phyloP scores from a whole-genome alignment of 495 filamentous ascomycete species.

The Aspergillus saccharolyticus region DNA sequence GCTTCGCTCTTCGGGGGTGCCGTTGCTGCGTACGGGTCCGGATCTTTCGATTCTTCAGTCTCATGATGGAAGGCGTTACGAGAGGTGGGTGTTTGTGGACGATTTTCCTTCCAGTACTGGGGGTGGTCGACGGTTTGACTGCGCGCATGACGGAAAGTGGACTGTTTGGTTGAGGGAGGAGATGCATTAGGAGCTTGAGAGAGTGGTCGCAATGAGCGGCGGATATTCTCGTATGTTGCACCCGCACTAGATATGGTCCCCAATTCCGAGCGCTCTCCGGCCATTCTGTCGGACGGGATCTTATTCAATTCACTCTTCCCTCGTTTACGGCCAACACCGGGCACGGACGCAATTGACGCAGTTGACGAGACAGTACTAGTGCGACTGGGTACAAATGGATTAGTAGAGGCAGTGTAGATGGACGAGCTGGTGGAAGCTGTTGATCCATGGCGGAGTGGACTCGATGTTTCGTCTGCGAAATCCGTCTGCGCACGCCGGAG shows the following conservation, averaged over 20 bases:
- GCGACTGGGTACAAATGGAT: slow-evolving; percentile 60
- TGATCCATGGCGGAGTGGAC: slow-evolving; percentile 66
- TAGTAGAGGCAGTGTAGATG: slow-evolving; percentile 65
- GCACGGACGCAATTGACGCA: slow-evolving; percentile 57
- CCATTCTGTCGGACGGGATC: slow-evolving; percentile 37
- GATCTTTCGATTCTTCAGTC: slow-evolving; percentile 26
- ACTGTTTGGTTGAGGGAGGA: slow-evolving; percentile 28
- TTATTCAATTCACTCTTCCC: slow-evolving; percentile 67
- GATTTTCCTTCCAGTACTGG: slow-evolving; percentile 31
- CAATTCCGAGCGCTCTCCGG: slow-evolving; percentile 20
- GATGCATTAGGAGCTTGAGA: slow-evolving; percentile 60
- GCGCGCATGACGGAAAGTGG: slow-evolving; percentile 34
- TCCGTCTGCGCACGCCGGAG: slow-evolving; percentile 65
- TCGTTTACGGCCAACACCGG: slow-evolving; percentile 59
- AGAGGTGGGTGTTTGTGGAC: slow-evolving; percentile 31
- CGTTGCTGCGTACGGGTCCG: slow-evolving; percentile 22
- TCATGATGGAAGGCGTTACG: slow-evolving; percentile 29
- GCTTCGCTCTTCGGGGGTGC: slow-evolving; percentile 31
- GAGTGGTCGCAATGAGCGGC: slow-evolving; percentile 73
- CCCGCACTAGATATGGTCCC: slow-evolving; percentile 39
- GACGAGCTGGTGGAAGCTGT: slow-evolving; percentile 77
- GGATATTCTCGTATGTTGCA: slow-evolving; percentile 62
- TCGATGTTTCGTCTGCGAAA: slow-evolving; percentile 50
- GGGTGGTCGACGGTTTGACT: slow-evolving; percentile 43
- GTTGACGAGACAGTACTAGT: slow-evolving; percentile 75